phyloP scores from a whole-genome alignment of 331 rosid genomes.

The Spiraea crenata region DNA sequence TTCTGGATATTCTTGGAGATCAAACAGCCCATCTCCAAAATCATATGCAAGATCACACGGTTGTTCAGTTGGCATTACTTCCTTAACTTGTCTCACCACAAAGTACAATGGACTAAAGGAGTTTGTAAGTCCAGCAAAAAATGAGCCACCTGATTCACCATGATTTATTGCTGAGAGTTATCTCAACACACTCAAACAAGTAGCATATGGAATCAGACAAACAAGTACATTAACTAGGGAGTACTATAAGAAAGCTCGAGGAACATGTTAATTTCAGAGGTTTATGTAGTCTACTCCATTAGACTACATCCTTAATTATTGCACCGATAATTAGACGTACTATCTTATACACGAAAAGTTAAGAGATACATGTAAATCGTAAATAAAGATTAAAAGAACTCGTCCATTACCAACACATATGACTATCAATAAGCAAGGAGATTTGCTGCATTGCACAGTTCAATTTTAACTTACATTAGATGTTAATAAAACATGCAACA shows the following conservation, averaged over 20 bases:
- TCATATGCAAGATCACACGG: conserved; percentile 88
- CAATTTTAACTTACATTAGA: background rate
- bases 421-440: conserved; percentile 6
- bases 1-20: conserved; percentile 57
- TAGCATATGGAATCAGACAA: background rate
- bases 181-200: background rate
- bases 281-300: background rate
- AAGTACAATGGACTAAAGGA: conserved; percentile 72
- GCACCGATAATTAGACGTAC: background rate
- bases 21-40: conserved; percentile 70
- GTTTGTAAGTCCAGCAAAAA: conserved; percentile 50
- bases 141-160: conserved; percentile 52
- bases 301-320: background rate
- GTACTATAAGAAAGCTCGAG: background rate
- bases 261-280: conserved; percentile 4
- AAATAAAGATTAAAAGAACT: background rate
- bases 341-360: background rate
- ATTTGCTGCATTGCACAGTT: background rate
- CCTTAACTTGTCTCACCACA: conserved; percentile 54
- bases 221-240: background rate
- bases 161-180: conserved; percentile 19
- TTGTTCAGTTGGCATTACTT: conserved; percentile 90
- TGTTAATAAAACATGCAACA: background rate
- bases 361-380: background rate
- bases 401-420: background rate